phyloP scores from a whole-genome alignment of 495 filamentous ascomycete species.

The Penicillium canariense region DNA sequence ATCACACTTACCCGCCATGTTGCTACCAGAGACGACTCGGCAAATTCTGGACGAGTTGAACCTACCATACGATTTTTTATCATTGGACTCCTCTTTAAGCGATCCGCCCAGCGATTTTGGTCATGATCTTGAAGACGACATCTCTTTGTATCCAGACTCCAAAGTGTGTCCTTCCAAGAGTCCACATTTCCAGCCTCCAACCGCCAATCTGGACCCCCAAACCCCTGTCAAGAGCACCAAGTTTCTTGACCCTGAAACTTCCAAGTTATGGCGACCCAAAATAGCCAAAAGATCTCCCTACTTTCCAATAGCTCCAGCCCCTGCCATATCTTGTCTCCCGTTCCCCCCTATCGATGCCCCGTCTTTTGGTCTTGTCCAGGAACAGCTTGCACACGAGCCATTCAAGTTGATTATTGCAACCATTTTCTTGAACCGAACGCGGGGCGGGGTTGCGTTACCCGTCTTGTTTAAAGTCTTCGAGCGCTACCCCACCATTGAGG shows the following conservation, averaged over 20 bases:
- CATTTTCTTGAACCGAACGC: conserved; percentile 80
- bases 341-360: conserved; percentile 64
- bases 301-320: conserved; percentile 40
- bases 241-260: conserved; percentile 1
- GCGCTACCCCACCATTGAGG: conserved; percentile 63
- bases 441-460: conserved; percentile 72
- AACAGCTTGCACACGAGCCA: conserved; percentile 67
- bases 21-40: conserved; percentile 16
- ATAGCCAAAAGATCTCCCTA: conserved; percentile 45
- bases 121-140: conserved; percentile 13
- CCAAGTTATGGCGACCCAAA: conserved; percentile 22
- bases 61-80: conserved; percentile 23
- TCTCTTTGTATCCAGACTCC: neutral
- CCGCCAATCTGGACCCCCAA: neutral
- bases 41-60: conserved; percentile 13
- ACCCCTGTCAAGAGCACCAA: conserved; percentile 7
- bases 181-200: neutral
- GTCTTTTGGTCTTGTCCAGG: conserved; percentile 78
- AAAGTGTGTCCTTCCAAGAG: neutral
- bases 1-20: neutral
- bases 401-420: conserved; percentile 73
- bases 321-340: conserved; percentile 61
- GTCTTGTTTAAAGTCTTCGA: conserved; percentile 67
- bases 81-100: conserved; percentile 34
- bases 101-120: conserved; percentile 33